Base-by-base conservation (phyloP, 139 green algal genomes). In the Ettlia oleoabundans region DNA sequence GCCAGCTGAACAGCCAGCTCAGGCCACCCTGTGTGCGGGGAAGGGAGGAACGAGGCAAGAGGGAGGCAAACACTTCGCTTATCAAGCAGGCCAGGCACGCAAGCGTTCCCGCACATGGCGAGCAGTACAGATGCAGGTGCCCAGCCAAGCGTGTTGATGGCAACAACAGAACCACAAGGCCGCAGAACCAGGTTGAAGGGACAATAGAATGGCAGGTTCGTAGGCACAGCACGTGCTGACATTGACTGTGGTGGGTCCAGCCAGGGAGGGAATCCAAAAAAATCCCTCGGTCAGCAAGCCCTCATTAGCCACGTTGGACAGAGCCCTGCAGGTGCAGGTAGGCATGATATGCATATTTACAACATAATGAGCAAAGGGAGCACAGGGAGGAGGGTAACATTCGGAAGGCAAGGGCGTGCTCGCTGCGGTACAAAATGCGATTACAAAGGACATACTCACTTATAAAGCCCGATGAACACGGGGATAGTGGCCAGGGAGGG, bases 381-480 rank as follows among this genome's bases (percentile, higher is more conserved):
- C n/a, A n/a, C n/a, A n/a, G n/a, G n/a, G n/a, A n/a, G n/a, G n/a
- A n/a, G n/a, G n/a, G n/a, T n/a, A n/a, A n/a, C n/a, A n/a, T n/a
- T n/a, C n/a, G n/a, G n/a, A n/a, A n/a, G n/a, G n/a, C n/a, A n/a
- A n/a, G n/a, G n/a, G n/a, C n/a, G n/a, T n/a, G n/a, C n/a, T n/a
- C n/a, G n/a, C n/a, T n/a, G n/a, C n/a, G n/a, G n/a, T n/a, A n/a
- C n/a, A n/a, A n/a, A n/a, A n/a, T n/a, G n/a, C n/a, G n/a, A n/a
- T n/a, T n/a, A n/a, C n/a, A 58, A n/a, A 22, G 15, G 5, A n/a
- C 5, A 65, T n/a, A 1, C 74, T 41, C 51, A 89, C 87, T 92
- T 92, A 92, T 99, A 99, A 22, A 99, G 93, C 0, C 92, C 96
- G 79, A 98, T 98, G 86, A 95, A 98, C 22, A 98, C 91, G 28